phyloP scores from a whole-genome alignment of 2,329 filamentous ascomycete genomes.

The Penicillium sp. region DNA sequence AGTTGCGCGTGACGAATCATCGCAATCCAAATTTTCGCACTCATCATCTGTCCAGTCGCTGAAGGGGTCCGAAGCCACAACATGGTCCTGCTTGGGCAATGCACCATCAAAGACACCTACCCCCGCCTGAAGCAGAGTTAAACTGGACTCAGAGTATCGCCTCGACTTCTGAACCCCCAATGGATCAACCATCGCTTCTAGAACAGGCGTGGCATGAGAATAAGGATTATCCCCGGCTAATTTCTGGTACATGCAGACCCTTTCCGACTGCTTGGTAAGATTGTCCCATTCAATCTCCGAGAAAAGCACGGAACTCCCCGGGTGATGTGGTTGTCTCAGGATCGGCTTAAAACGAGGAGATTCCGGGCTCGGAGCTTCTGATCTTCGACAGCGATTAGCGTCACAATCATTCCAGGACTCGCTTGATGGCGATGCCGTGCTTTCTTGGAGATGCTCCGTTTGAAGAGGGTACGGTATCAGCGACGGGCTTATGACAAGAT shows the following conservation, averaged over 20 bases:
- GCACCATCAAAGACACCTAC: neutral
- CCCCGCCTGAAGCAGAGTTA: neutral
- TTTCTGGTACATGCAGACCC: neutral
- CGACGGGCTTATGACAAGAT: neutral
- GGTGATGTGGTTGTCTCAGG: neutral
- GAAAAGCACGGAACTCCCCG: neutral
- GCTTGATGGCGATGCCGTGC: neutral
- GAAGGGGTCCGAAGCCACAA: neutral
- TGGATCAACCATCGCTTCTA: slow-evolving; percentile 1
- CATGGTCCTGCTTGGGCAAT: neutral
- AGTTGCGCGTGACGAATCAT: neutral
- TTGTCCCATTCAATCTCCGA: neutral
- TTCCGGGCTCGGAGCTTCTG: neutral
- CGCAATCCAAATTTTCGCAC: slow-evolving; percentile 1
- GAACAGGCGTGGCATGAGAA: neutral
- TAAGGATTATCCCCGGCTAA: slow-evolving; percentile 3
- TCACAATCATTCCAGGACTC: neutral
- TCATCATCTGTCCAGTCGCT: slow-evolving; percentile 17
- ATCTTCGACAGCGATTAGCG: neutral
- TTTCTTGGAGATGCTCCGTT: neutral
- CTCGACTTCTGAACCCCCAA: neutral
- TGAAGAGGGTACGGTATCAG: neutral
- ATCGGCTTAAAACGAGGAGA: neutral
- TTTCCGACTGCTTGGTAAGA: neutral
- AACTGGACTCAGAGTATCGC: neutral